Evolutionary conservation across 768 basidiomycete genomes (phyloP), one percentile per base, ranked within the genome.

Genomic region (Termitomyces sp.): DNA sequence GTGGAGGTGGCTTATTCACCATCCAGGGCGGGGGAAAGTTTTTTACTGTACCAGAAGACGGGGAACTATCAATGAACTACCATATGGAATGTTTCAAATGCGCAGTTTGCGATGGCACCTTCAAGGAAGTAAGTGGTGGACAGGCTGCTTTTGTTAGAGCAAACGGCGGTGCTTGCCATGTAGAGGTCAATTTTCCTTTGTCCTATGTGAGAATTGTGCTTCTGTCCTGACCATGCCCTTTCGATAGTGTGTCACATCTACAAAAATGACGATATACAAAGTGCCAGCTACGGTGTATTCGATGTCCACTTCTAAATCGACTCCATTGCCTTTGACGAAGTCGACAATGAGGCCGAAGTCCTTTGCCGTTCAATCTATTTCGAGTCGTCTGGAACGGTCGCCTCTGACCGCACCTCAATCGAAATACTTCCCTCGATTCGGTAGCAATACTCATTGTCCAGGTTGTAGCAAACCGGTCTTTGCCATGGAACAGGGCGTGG

Each of bases 401-500:
- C 71, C 74, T 20, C 60, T 66, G 47, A 70, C 78, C 26, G 72
- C 77, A 6, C 61, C 70, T 28, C 71, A 66, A 54, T 30, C 43
- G 30, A 16, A 41, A 55, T 68, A 62, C 57, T 78, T 74, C 62
- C 78, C 82, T 44, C 81, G 84, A 5, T 88, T 87, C 65, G 87
- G 86, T 13, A 77, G 79, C 50, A 75, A 78, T 35, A 72, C 76
- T n/a, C 62, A 76, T 28, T 94, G 92, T 64, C 90, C 90, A 10
- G 90, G 88, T 26, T 94, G 92, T 68, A 76, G 75, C 53, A 84
- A 81, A 63, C 66, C 81, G 0, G 92, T 93, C 13, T 89, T 88
- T 16, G 82, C 82, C 1, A 92, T 94, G 90, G 92, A 93, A 65
- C 77, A 82, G 57, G 92, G 92, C 9, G 90, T 93, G 32, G 87